These are phyloP conservation scores for Letharia lupina DNA, from an alignment of 495 filamentous ascomycete genomes.

Conservation along the genomic window DNA sequence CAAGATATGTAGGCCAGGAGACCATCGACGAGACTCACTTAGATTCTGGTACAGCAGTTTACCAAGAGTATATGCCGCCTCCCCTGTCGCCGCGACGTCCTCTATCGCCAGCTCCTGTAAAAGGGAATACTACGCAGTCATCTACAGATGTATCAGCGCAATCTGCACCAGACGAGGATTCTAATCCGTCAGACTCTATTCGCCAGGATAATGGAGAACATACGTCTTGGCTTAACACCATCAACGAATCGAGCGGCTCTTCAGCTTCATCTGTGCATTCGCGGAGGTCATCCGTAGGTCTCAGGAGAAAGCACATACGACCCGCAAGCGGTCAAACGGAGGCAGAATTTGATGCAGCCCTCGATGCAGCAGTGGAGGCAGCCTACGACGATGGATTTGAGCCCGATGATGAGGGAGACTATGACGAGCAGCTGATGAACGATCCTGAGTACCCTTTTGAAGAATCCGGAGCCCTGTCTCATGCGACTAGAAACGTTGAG, in stretches of 20 bases:
- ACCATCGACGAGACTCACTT: conserved; percentile 21
- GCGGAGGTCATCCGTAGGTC: conserved; percentile 57
- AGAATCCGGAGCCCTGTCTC: conserved; percentile 42
- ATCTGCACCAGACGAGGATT: conserved; percentile 9
- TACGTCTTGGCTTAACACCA: conserved; percentile 91
- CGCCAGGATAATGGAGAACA: conserved; percentile 62
- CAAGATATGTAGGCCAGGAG: neutral
- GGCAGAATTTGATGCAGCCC: conserved; percentile 87
- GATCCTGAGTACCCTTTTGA: conserved; percentile 23
- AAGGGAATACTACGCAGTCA: conserved; percentile 21
- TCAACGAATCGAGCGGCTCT: conserved; percentile 87
- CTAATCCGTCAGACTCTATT: conserved; percentile 34
- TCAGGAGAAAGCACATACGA: conserved; percentile 59
- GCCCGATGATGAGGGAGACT: conserved; percentile 48
- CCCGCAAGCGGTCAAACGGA: conserved; percentile 68
- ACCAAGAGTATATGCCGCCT: conserved; percentile 51
- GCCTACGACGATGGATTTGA: conserved; percentile 92
- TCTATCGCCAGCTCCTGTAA: conserved; percentile 19
- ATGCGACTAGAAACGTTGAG: conserved; percentile 62
- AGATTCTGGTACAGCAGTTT: conserved; percentile 36
- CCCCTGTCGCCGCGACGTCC: conserved; percentile 52
- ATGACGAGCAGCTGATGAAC: conserved; percentile 31
- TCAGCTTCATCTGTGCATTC: conserved; percentile 75
- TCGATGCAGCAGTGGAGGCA: conserved; percentile 93
- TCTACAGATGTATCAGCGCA: conserved; percentile 24